Conservation (phyloP, 495 filamentous ascomycete species). For the Tuber aestivum region DNA sequence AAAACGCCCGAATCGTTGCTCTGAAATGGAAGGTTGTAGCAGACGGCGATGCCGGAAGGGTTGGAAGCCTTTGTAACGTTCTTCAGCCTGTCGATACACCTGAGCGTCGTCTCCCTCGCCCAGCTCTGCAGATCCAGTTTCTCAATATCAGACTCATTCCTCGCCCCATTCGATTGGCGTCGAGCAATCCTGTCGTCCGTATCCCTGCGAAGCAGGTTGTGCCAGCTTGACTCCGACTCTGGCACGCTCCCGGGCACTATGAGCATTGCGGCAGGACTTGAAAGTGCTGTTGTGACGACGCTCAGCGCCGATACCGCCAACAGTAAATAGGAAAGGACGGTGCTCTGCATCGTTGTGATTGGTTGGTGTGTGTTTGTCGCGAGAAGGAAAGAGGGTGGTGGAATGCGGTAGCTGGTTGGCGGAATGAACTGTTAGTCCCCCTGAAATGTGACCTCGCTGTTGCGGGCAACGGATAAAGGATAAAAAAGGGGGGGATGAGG, state of each 20-base stretch:
- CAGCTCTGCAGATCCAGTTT: conserved; percentile 38
- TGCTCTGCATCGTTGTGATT: conserved; percentile 34
- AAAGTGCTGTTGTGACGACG: conserved; percentile 34
- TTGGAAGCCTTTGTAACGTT: conserved; percentile 49
- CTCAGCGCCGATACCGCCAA: conserved; percentile 35
- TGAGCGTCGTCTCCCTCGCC: conserved; percentile 39
- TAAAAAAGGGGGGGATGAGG: neutral
- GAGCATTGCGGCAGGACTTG: conserved; percentile 30
- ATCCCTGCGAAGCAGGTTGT: conserved; percentile 28
- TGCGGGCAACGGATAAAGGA: neutral
- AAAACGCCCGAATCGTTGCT: conserved; percentile 61
- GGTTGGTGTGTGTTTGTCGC: conserved; percentile 1
- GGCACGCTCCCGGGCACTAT: conserved; percentile 14
- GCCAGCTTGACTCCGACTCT: conserved; percentile 23
- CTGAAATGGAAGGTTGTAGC: conserved; percentile 65
- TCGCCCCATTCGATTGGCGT: conserved; percentile 27
- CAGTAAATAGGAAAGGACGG: conserved; percentile 33
- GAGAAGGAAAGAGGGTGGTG: neutral
- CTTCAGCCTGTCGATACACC: conserved; percentile 29
- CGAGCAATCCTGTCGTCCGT: conserved; percentile 10
- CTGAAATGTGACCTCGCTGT: neutral
- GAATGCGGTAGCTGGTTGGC: neutral
- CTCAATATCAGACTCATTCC: conserved; percentile 35
- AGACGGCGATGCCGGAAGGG: conserved; percentile 66
- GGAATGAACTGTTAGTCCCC: neutral